phyloP scores from a whole-genome alignment of 2,329 filamentous ascomycete genomes.

The Aspergillus hortae region DNA sequence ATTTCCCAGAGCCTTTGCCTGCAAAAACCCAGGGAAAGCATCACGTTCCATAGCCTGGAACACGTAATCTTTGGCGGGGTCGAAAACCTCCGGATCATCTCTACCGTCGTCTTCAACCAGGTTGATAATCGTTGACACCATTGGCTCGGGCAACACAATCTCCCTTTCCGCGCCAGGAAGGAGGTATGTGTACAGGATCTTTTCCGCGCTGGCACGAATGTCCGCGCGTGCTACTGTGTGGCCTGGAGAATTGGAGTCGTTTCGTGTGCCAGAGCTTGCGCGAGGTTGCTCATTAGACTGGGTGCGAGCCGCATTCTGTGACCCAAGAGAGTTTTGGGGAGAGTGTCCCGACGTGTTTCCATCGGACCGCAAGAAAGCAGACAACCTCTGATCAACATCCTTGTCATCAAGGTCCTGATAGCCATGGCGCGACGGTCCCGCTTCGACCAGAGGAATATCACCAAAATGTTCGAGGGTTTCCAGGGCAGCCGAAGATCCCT shows the following conservation, averaged over 20 bases:
- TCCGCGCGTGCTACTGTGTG: slow-evolving; percentile 85
- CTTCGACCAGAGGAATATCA: slow-evolving; percentile 49
- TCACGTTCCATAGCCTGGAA: slow-evolving; percentile 99
- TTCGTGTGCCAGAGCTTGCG: slow-evolving; percentile 59
- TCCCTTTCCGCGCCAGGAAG: slow-evolving; percentile 94
- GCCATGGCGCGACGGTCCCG: slow-evolving; percentile 58
- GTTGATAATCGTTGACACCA: slow-evolving; percentile 79
- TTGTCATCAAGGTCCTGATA: slow-evolving; percentile 64
- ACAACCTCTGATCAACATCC: slow-evolving; percentile 84
- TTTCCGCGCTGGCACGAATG: slow-evolving; percentile 89
- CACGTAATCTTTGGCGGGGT: slow-evolving; percentile 96
- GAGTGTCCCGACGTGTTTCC: slow-evolving; percentile 47
- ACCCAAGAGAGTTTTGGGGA: slow-evolving; percentile 54
- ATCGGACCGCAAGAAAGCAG: slow-evolving; percentile 73
- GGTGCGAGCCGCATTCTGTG: slow-evolving; percentile 37
- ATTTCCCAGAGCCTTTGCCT: slow-evolving; percentile 93
- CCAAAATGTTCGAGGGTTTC: slow-evolving; percentile 68
- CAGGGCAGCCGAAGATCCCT: slow-evolving; percentile 76
- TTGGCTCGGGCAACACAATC: slow-evolving; percentile 85
- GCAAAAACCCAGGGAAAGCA: slow-evolving; percentile 94
- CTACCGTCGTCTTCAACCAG: slow-evolving; percentile 87
- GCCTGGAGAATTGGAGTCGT: slow-evolving; percentile 76
- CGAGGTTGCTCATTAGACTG: slow-evolving; percentile 49
- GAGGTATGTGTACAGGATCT: slow-evolving; percentile 97
- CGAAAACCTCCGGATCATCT: slow-evolving; percentile 96